Base-by-base conservation (phyloP, 129 eudicot species). In the Calendula officinalis region DNA sequence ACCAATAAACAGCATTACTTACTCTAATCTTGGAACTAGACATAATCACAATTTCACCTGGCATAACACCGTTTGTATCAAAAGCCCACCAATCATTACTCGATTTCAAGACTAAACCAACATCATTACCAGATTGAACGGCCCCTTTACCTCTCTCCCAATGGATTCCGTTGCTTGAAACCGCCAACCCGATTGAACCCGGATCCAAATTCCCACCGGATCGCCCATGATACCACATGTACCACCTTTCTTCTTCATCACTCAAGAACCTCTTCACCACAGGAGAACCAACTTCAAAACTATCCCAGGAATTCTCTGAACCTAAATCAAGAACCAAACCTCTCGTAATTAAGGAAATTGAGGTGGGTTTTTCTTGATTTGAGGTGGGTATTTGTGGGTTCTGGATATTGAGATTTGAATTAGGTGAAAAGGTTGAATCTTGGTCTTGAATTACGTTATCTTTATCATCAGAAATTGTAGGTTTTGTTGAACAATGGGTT, bases 201-300 rank as follows among this genome's bases (percentile, higher is more conserved):
- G 66, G 30, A 58, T 49, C 71, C 58, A 65, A 59, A 65, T 46
- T 82, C 41, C 64, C 80, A 5, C 69, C 49, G 5, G 94, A 71
- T 33, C 81, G 68, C 66, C 98, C 98, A 66, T 80, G 73, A 67
- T 88, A 92, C 98, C 98, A 92, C 98, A 92, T 88, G 71, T 75
- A 79, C 96, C 98, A 92, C 68, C 98, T 83, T 72, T 92, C 95
- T 57, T 92, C 96, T 64, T 92, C 96, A 71, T 92, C 96, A 71
- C 96, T 64, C 16, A 88, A 62, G 71, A 69, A 92, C 71, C 98
- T 78, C 66, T 82, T 92, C 70, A 92, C 96, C 5, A 92, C 89
- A 45, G 96, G 98, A 5, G 96, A 88, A 12, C 98, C 95, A 35
- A 92, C 77, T 78, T 85, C 91, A 55, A 60, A 64, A 56, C 88